Evolutionary conservation across 306 rosid genomes (phyloP).

Genomic region (Rosa rugosa): DNA sequence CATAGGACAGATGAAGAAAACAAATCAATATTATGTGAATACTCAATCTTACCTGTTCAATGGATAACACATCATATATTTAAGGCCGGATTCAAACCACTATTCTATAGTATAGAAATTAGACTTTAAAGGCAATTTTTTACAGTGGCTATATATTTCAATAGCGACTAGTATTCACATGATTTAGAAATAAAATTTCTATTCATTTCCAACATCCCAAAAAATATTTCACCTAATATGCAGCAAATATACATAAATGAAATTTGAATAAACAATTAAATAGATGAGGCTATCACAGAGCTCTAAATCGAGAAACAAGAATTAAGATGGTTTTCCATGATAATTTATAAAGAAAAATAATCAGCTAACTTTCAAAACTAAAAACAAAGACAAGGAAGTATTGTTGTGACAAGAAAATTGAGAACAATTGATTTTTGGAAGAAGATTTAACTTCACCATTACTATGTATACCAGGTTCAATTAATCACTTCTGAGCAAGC

Average conservation of each 20-base stretch:
- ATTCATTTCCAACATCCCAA: neutral
- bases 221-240: neutral
- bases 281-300: neutral
- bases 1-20: conserved; percentile 30
- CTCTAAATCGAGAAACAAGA: neutral
- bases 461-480: neutral
- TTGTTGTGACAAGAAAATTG: neutral
- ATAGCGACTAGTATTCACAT: neutral
- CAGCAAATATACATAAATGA: neutral
- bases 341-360: neutral
- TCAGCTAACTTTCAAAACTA: neutral
- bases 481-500: neutral
- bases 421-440: neutral
- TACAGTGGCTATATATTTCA: neutral
- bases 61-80: neutral
- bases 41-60: conserved; percentile 15
- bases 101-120: neutral
- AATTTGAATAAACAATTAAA: neutral
- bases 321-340: neutral
- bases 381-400: neutral
- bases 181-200: neutral
- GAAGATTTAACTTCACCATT: neutral
- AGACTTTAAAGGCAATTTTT: neutral
- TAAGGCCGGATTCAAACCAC: neutral
- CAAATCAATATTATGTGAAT: conserved; percentile 26